These are phyloP conservation scores for Phylloporus sp. DNA, from an alignment of 1,284 basidiomycete genomes.

Conservation along the genomic window DNA sequence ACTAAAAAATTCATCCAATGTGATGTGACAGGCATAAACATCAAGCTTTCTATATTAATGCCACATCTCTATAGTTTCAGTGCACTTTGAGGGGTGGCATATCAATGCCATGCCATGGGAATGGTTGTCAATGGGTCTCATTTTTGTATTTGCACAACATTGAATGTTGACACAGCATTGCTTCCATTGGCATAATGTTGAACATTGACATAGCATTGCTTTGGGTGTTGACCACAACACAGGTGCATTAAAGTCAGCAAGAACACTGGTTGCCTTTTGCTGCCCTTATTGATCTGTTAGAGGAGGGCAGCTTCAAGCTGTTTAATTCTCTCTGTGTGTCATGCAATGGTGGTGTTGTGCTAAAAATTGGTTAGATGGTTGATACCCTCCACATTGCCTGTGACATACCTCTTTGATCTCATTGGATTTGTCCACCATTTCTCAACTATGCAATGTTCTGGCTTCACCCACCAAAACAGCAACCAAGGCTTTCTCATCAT, in stretches of 20 bases:
- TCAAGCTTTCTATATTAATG: too few relatives aligned
- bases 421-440: conserved; percentile 57
- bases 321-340: conserved; percentile 47
- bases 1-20: too few relatives aligned
- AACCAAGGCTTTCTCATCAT: conserved; percentile 56
- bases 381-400: conserved; percentile 5
- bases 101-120: too few relatives aligned
- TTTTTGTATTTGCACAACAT: too few relatives aligned
- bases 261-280: conserved; percentile 21
- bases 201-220: too few relatives aligned
- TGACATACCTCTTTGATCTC: conserved; percentile 56
- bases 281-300: conserved; percentile 49
- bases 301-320: conserved; percentile 54
- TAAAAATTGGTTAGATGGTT: conserved; percentile 33
- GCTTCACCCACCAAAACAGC: conserved; percentile 50
- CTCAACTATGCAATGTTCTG: conserved; percentile 55
- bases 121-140: too few relatives aligned
- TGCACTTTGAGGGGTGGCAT: too few relatives aligned
- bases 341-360: conserved; percentile 54
- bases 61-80: too few relatives aligned
- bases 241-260: conserved; percentile 19
- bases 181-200: too few relatives aligned
- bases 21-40: too few relatives aligned
- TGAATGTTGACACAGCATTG: too few relatives aligned
- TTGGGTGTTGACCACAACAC: conserved; percentile 20